Percentiles rank a stretch among this genome's conserved stretches.
Evolutionary conservation across 1,284 basidiomycete genomes (phyloP).

Genomic region (Exobasidium rhododendri): DNA sequence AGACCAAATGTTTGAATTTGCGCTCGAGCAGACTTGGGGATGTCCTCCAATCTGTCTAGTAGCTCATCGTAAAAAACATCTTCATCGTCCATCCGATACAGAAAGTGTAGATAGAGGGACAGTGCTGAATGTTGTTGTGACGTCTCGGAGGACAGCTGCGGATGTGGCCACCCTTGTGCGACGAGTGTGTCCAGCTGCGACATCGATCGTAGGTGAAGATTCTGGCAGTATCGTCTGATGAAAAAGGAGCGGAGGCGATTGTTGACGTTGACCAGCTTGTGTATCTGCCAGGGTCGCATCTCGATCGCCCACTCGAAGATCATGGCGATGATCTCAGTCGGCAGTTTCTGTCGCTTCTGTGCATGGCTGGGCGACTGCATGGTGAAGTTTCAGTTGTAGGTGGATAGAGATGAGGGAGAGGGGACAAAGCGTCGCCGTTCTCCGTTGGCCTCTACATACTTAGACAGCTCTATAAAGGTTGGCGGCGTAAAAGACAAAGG

Average conservation of each 20-base stretch:
- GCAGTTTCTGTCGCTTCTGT: not conserved
- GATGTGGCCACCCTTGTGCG: not conserved
- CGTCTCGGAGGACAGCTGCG: not conserved
- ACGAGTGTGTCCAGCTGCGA: not conserved
- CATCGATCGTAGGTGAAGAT: not conserved
- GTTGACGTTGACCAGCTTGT: not conserved
- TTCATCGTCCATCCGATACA: not conserved
- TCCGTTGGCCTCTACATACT: too few relatives aligned
- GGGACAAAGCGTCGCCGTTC: too few relatives aligned
- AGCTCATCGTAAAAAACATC: not conserved
- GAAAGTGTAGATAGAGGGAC: not conserved
- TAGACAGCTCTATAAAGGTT: too few relatives aligned
- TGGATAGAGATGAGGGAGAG: too few relatives aligned
- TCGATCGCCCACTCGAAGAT: not conserved
- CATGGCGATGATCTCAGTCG: not conserved
- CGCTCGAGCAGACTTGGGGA: not conserved
- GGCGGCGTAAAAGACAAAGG: too few relatives aligned
- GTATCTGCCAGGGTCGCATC: not conserved
- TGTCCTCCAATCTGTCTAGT: not conserved
- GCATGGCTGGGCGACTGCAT: too few relatives aligned
- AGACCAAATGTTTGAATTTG: not conserved
- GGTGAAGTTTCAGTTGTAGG: too few relatives aligned
- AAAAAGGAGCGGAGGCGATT: not conserved
- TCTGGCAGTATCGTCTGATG: not conserved
- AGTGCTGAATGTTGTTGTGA: not conserved